Base-by-base conservation (phyloP, 169 alveolate genomes). In the Plasmodium vivax region DNA sequence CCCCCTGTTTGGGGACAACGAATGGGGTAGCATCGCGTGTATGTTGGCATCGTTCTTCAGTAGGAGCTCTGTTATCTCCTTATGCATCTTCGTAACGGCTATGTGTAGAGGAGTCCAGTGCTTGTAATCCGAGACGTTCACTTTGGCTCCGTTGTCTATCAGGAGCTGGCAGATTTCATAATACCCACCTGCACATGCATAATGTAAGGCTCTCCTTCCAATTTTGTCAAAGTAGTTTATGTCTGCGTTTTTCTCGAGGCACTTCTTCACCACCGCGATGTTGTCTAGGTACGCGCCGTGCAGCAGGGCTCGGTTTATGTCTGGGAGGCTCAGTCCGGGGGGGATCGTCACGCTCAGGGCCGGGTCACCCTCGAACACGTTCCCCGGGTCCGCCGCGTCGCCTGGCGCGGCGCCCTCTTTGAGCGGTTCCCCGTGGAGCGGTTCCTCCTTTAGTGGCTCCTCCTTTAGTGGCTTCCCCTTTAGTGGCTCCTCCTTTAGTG, bases 121-220 rank as follows among this genome's bases (percentile, higher is more conserved):
- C 82, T 97, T 97, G 73, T 91, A 96, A 82, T 97, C 98, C 36
- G 97, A 95, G 43, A 93, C 94, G 83, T 97, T 96, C 41, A 97
- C 96, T 77, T 97, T 95, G 8, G 96, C 97, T 19, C 96, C 97
- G 62, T 93, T 85, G 56, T 95, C 77, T 80, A 97, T 90, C 23
- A 97, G 80, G 43, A 95, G 68, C 75, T 95, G 92, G 81, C 97
- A 97, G 51, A 96, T 95, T 38, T 94, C 96, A 54, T 62, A 92
- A 79, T 97, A 96, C 10, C 98, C 98, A 79, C 97, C 95, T 30
- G 97, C 98, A 79, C 97, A 92, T 72, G 98, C 98, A 94, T 97
- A 97, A 87, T 97, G 98, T 71, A 97, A 81, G 32, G 98, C 98
- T 74, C 96, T 95, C 56, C 98, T 95, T n/a, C 98, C 98, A 27